Evolutionary conservation across 148 eudicot species (phyloP).

Genomic region (Arctostaphylos glauca): DNA sequence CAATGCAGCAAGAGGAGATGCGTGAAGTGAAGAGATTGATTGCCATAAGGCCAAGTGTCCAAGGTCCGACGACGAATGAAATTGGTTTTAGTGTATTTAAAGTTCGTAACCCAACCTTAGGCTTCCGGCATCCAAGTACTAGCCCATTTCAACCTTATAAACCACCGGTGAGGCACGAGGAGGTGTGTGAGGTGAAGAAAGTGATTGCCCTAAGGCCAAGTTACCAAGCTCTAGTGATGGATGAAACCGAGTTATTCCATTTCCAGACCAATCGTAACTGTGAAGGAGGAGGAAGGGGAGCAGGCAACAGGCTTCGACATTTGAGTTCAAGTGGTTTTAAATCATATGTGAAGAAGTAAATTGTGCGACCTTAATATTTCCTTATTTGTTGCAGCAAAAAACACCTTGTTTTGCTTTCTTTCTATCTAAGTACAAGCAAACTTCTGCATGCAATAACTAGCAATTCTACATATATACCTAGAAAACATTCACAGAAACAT

Average conservation of each 20-base stretch:
- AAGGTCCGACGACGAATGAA: background rate
- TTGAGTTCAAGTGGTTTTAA: background rate
- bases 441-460: too few species aligned
- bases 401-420: too few species aligned
- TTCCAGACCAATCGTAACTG: background rate
- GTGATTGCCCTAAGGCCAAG: background rate
- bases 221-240: background rate
- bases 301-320: background rate
- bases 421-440: too few species aligned
- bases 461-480: too few species aligned
- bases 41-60: background rate
- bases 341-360: background rate
- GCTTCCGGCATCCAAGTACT: slow-evolving; percentile 7
- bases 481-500: too few species aligned
- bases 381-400: background rate
- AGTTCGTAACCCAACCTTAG: background rate
- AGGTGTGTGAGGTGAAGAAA: background rate
- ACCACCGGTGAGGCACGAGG: background rate
- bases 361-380: background rate
- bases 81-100: too few species aligned
- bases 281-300: background rate
- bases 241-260: background rate
- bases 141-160: background rate
- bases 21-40: too few species aligned
- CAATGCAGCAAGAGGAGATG: too few species aligned